phyloP scores from a whole-genome alignment of 805 yeast genomes.

The Yueomyces sp. region DNA sequence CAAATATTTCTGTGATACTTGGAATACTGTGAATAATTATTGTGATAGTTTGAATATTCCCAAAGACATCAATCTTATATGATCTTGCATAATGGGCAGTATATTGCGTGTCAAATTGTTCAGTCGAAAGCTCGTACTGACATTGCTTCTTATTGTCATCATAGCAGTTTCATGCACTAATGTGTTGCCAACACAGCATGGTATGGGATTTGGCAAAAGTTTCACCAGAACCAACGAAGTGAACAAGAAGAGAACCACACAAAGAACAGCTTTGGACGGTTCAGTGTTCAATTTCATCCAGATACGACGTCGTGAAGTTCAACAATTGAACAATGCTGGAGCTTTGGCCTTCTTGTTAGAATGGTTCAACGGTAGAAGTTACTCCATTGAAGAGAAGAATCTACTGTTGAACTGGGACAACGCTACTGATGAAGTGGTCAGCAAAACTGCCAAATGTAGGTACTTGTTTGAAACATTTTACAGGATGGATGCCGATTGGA shows the following conservation, averaged over 20 bases:
- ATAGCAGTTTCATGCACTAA: no score
- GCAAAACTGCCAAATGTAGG: constrained; percentile 8
- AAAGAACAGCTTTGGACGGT: background rate
- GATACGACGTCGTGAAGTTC: background rate
- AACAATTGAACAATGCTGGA: background rate
- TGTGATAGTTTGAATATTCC: no score
- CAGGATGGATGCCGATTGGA: constrained; percentile 10
- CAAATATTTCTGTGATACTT: no score
- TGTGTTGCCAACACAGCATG: no score
- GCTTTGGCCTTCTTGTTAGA: background rate
- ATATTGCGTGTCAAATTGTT: no score
- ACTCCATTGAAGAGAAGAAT: background rate
- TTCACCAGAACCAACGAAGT: no score
- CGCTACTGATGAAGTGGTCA: background rate
- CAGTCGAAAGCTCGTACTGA: no score
- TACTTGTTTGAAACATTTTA: constrained; percentile 11
- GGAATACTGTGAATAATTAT: no score
- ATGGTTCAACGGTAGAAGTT: background rate
- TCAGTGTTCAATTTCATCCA: background rate
- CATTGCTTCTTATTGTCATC: no score
- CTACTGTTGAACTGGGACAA: background rate
- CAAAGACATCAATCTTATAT: no score
- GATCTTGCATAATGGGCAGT: no score
- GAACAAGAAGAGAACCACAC: background rate
- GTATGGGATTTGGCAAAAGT: no score